Percentiles rank a stretch among this genome's conserved stretches.
phyloP scores from a whole-genome alignment of 2,329 filamentous ascomycete genomes.

The Pestalotiopsis sp. region DNA sequence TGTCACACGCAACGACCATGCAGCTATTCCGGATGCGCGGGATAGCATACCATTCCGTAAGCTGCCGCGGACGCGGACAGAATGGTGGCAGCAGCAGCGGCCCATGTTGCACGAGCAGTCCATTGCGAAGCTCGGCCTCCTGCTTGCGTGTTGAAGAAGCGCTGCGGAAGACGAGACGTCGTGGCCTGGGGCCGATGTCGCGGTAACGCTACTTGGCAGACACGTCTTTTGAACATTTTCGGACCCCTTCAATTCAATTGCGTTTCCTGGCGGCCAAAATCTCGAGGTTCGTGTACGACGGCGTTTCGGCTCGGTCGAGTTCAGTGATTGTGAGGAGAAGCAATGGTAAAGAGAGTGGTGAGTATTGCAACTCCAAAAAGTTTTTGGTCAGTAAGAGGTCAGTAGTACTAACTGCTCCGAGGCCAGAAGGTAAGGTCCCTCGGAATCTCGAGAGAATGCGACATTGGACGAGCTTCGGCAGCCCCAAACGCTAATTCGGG shows the following conservation, averaged over 20 bases:
- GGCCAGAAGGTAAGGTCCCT: neutral
- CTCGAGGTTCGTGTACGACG: neutral
- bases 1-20: neutral
- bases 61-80: constrained; percentile 11
- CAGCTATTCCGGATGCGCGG: neutral
- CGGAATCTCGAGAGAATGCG: neutral
- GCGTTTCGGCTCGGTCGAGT: neutral
- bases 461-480: neutral
- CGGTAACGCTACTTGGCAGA: constrained; percentile 8
- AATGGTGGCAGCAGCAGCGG: constrained; percentile 7
- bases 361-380: neutral
- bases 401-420: neutral
- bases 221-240: constrained; percentile 11
- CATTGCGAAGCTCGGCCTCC: neutral
- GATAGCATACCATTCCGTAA: constrained; percentile 12
- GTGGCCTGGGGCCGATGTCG: constrained; percentile 1
- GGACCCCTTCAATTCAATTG: neutral
- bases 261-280: neutral
- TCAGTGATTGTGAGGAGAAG: neutral
- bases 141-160: constrained; percentile 6
- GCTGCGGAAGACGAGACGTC: neutral
- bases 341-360: neutral
- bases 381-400: neutral
- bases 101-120: neutral
- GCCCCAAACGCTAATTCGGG: neutral